phyloP scores from a whole-genome alignment of 306 rosid species.

The Casuarina glauca region DNA sequence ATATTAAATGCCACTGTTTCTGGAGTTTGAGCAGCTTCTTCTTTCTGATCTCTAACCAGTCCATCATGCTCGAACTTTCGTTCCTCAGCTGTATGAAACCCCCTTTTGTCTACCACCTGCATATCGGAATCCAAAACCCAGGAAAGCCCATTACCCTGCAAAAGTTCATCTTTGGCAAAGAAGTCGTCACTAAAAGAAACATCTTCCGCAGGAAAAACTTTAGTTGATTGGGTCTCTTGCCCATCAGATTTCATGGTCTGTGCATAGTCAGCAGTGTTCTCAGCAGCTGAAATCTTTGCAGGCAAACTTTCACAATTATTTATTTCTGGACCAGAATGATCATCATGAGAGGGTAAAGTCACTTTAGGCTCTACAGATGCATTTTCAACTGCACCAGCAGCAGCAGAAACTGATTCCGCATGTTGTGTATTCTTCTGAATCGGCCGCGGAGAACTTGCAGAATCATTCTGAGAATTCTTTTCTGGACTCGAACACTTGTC shows the following conservation, averaged over 20 bases:
- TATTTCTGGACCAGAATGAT: conserved; percentile 29
- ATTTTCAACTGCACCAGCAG: conserved; percentile 33
- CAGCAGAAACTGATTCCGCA: conserved; percentile 30
- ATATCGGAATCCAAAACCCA: conserved; percentile 84
- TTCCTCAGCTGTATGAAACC: conserved; percentile 39
- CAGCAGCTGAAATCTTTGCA: conserved; percentile 31
- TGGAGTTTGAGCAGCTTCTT: conserved; percentile 41
- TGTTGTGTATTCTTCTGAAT: conserved; percentile 36
- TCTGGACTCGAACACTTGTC: conserved; percentile 29
- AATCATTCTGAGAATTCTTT: conserved; percentile 35
- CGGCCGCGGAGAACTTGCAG: conserved; percentile 27
- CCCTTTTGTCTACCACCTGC: conserved; percentile 41
- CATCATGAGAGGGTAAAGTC: conserved; percentile 24
- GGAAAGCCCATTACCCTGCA: conserved; percentile 96
- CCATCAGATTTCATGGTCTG: conserved; percentile 33
- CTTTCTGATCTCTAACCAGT: conserved; percentile 33
- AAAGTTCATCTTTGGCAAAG: conserved; percentile 83
- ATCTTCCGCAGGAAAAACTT: conserved; percentile 64
- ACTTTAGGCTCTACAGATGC: conserved; percentile 33
- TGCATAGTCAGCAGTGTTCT: conserved; percentile 31
- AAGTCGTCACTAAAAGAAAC: conserved; percentile 73
- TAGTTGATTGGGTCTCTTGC: conserved; percentile 59
- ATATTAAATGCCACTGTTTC: conserved; percentile 65
- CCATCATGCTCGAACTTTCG: conserved; percentile 42
- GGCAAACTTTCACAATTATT: conserved; percentile 31